Evolutionary conservation across 306 rosid species (phyloP).

Genomic region (Rosa lucieae): DNA sequence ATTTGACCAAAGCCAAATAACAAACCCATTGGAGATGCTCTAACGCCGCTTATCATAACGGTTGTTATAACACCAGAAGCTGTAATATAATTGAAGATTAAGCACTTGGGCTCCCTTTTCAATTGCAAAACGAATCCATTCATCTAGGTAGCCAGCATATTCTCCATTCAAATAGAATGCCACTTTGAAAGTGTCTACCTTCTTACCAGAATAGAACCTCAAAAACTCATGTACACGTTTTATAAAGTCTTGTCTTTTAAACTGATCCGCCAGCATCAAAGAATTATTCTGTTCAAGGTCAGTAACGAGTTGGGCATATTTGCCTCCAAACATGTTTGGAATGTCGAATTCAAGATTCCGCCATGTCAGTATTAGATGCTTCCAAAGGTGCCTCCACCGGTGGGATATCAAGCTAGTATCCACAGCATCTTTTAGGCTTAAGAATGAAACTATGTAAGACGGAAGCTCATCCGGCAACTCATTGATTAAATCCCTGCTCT

Average conservation of each 20-base stretch:
- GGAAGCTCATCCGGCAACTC: neutral
- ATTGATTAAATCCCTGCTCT: neutral
- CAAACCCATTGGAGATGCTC: no score
- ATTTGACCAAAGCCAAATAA: no score
- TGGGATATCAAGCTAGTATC: neutral
- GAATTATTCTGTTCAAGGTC: no score
- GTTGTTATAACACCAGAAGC: no score
- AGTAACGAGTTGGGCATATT: no score
- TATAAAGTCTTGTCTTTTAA: neutral
- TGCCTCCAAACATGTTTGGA: neutral
- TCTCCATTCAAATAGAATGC: neutral
- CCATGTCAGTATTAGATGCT: neutral
- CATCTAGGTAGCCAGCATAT: neutral
- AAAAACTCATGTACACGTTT: neutral
- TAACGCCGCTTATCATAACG: no score
- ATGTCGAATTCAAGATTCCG: neutral
- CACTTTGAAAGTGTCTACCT: neutral
- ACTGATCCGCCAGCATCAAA: no score
- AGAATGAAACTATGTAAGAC: neutral
- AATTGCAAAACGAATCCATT: neutral
- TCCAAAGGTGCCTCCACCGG: neutral
- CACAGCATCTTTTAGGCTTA: neutral
- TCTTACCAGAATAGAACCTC: neutral
- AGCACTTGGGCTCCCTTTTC: neutral
- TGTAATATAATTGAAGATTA: no score